These are phyloP conservation scores for Talaromyces rugulosus DNA, from an alignment of 2,329 filamentous ascomycete species.

Conservation along the genomic window DNA sequence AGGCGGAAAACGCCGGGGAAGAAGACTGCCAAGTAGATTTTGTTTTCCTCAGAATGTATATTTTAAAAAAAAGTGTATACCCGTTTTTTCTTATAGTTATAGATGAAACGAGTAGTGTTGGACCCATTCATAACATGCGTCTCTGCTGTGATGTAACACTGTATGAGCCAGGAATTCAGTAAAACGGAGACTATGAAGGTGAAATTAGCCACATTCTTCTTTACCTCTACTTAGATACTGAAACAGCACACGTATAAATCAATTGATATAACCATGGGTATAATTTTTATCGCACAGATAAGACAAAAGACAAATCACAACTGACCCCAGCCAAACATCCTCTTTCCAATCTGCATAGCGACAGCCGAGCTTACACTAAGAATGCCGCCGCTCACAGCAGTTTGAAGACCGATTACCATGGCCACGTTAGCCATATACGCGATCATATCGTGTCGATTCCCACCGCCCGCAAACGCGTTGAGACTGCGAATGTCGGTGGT, in stretches of 20 bases:
- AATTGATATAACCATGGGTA: not conserved
- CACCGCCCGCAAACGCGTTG: constrained; percentile 33
- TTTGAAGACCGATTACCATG: constrained; percentile 34
- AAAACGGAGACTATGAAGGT: not conserved
- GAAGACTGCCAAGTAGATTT: constrained; percentile 17
- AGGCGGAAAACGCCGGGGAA: constrained; percentile 54
- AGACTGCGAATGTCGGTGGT: constrained; percentile 29
- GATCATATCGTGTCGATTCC: constrained; percentile 24
- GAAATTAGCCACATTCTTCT: not conserved
- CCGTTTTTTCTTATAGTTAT: not conserved
- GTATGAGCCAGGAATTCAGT: not conserved
- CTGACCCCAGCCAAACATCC: constrained; percentile 37
- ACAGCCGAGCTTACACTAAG: constrained; percentile 35
- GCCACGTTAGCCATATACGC: constrained; percentile 34
- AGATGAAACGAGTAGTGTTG: not conserved
- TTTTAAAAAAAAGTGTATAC: not conserved
- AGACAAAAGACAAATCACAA: constrained; percentile 5
- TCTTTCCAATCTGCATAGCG: constrained; percentile 37
- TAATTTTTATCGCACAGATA: not conserved
- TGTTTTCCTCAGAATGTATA: not conserved
- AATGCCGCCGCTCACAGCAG: constrained; percentile 31
- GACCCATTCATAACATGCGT: not conserved
- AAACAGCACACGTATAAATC: not conserved
- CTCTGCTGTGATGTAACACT: not conserved
- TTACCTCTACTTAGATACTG: not conserved